Percentiles rank a stretch among this genome's conserved stretches.
Conservation (phyloP, 768 basidiomycete species). For the Rhizopogon vulgaris region DNA sequence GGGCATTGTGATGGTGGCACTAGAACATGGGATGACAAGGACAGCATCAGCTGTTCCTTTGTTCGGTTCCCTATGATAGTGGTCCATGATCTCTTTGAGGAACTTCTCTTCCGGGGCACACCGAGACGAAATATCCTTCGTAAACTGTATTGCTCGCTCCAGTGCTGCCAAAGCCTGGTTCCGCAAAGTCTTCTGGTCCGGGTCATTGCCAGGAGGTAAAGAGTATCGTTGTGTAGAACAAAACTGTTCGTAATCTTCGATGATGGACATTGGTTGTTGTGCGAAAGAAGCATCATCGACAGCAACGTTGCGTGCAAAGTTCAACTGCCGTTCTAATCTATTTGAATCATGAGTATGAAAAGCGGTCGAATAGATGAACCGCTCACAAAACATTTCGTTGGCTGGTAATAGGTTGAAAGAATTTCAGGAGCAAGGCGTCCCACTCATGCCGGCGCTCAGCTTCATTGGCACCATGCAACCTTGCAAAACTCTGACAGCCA, state of each 20-base stretch:
- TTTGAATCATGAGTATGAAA: background rate
- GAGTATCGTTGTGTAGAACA: background rate
- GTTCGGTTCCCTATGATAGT: background rate
- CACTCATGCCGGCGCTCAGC: background rate
- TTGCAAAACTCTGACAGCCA: background rate
- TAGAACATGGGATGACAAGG: background rate
- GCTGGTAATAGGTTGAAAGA: background rate
- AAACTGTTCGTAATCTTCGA: background rate
- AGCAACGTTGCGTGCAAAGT: background rate
- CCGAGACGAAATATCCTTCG: background rate
- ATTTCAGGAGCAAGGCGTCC: background rate
- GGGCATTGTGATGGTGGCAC: background rate
- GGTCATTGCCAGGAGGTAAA: background rate
- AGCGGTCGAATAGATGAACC: background rate
- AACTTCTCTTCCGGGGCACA: background rate
- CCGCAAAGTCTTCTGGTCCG: background rate
- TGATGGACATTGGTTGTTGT: background rate
- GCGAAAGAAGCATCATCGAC: background rate
- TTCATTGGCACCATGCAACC: background rate
- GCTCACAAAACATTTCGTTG: background rate
- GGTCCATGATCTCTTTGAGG: background rate
- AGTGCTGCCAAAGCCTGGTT: background rate
- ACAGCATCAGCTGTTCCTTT: background rate
- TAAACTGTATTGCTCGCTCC: background rate
- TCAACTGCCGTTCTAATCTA: background rate